Conservation (phyloP, 2,329 filamentous ascomycete genomes). For the Colletotrichum orchidophilum region DNA sequence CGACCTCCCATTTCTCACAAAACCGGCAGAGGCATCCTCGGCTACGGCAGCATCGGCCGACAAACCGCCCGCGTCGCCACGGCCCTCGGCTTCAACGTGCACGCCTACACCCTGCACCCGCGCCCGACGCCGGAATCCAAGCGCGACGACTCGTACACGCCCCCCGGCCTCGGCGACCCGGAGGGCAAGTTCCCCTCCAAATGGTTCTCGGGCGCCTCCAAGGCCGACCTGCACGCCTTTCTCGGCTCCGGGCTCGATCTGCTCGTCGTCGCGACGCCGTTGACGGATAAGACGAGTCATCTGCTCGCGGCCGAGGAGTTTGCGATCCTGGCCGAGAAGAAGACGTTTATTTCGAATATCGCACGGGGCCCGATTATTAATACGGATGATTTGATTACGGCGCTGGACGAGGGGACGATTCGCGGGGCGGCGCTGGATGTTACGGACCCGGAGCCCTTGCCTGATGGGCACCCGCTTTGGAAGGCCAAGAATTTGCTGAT, state of each 20-base stretch:
- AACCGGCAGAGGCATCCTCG: slow-evolving; percentile 56
- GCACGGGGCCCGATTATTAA: slow-evolving; percentile 65
- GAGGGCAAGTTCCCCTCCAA: slow-evolving; percentile 57
- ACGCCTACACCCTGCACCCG: slow-evolving; percentile 79
- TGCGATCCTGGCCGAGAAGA: slow-evolving; percentile 52
- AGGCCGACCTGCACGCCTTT: slow-evolving; percentile 58
- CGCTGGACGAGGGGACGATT: slow-evolving; percentile 68
- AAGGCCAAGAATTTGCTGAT: slow-evolving; percentile 74
- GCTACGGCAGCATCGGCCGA: slow-evolving; percentile 64
- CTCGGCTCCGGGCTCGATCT: slow-evolving; percentile 61
- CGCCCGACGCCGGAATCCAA: slow-evolving; percentile 73
- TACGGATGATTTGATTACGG: slow-evolving; percentile 67
- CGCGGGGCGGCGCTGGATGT: slow-evolving; percentile 80
- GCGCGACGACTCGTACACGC: slow-evolving; percentile 71
- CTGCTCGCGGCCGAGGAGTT: slow-evolving; percentile 63
- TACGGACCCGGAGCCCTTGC: slow-evolving; percentile 81
- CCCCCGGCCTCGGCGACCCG: slow-evolving; percentile 70
- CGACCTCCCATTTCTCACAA: background rate
- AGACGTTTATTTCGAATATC: slow-evolving; percentile 76
- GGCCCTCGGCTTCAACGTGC: slow-evolving; percentile 75
- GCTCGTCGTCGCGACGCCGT: slow-evolving; percentile 60
- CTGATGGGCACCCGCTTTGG: slow-evolving; percentile 75
- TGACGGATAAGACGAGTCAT: slow-evolving; percentile 58
- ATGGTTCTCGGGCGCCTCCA: slow-evolving; percentile 60
- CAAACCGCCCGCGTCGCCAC: slow-evolving; percentile 65